Base-by-base conservation (phyloP, 2,329 filamentous ascomycete genomes). In the Trichoderma atrobrunneum region DNA sequence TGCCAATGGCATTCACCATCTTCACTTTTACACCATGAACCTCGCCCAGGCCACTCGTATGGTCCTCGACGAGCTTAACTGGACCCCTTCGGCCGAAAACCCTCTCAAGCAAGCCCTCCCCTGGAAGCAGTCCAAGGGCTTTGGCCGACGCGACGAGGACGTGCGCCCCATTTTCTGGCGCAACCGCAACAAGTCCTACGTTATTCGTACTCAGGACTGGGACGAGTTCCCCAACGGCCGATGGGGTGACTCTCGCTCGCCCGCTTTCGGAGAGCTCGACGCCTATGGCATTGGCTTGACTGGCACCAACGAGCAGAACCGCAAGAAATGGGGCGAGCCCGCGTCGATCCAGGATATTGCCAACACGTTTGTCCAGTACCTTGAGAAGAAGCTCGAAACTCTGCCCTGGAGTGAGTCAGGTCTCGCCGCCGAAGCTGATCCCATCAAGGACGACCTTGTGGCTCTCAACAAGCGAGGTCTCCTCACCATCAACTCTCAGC, bases 11-110 rank as follows among this genome's bases (percentile, higher is more conserved):
- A 93, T 98, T 76, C 87, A 90, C 74, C 94, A 98, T 80, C 83
- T 99, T 75, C 96, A 99, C 82, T 99, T 99, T 83, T 99, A 99
- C 85, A 99, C 96, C 73, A 99, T 99, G 96, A 99, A 99, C 83
- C 87, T 99, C 24, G 95, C 94, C 12, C 94, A 97, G 81, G 93
- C 96, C 65, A 98, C 95, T 1, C 91, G 92, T 77, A 95, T 98
- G 92, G 90, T 99, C 28, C 88, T 99, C 16, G 95, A 98, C 77
- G 95, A 98, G 81, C 87, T 99, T 28, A 87, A 91, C 69, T 89
- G 97, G 82, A 88, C 93, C 64, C 95, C 96, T 1, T 92, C 92
- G 24, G 86, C 89, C 8, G 90, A 92, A 74, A 91, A 91, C 34
- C 94, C 95, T 4, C 86, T 94, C 67, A 93, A 95, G 81, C 95